Evolutionary conservation across 1,139 yeast species (phyloP).

Genomic region (Taiozyma onychis): DNA sequence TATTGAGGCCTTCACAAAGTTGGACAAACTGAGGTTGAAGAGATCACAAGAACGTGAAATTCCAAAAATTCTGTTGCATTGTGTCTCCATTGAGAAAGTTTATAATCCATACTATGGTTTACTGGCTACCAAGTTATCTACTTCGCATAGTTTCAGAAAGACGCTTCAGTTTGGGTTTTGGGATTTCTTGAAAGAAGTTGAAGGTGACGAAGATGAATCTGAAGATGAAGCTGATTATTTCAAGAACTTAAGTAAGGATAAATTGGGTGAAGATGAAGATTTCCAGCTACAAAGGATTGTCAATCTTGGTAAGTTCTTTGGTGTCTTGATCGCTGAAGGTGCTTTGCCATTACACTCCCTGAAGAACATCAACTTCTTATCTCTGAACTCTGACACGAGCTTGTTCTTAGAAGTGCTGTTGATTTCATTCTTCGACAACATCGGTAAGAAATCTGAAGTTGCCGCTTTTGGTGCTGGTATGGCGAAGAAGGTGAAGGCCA

Average conservation of each 20-base stretch:
- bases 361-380: constrained; percentile 68
- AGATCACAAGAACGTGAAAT: constrained; percentile 85
- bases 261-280: constrained; percentile 38
- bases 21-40: constrained; percentile 75
- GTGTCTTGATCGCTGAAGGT: constrained; percentile 67
- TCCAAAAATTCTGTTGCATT: constrained; percentile 78
- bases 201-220: constrained; percentile 37
- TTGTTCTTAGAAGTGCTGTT: constrained; percentile 71
- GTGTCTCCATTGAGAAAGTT: constrained; percentile 75
- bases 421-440: constrained; percentile 57
- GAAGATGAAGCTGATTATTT: constrained; percentile 28
- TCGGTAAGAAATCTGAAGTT: constrained; percentile 61
- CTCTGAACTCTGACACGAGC: constrained; percentile 59
- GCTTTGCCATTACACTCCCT: constrained; percentile 67
- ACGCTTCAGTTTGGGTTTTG: constrained; percentile 86
- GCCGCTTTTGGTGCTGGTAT: constrained; percentile 44
- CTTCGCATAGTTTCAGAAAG: constrained; percentile 65
- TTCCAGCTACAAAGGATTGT: constrained; percentile 51
- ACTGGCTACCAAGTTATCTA: constrained; percentile 71
- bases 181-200: constrained; percentile 80
- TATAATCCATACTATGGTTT: constrained; percentile 91
- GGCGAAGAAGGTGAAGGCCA: constrained; percentile 27
- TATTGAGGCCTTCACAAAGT: constrained; percentile 75
- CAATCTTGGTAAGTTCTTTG: constrained; percentile 77
- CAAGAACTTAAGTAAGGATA: constrained; percentile 24